Percentiles rank a stretch among this genome's conserved stretches.
phyloP scores from a whole-genome alignment of 2,329 filamentous ascomycete genomes.

The Pseudogymnoascus sp. region DNA sequence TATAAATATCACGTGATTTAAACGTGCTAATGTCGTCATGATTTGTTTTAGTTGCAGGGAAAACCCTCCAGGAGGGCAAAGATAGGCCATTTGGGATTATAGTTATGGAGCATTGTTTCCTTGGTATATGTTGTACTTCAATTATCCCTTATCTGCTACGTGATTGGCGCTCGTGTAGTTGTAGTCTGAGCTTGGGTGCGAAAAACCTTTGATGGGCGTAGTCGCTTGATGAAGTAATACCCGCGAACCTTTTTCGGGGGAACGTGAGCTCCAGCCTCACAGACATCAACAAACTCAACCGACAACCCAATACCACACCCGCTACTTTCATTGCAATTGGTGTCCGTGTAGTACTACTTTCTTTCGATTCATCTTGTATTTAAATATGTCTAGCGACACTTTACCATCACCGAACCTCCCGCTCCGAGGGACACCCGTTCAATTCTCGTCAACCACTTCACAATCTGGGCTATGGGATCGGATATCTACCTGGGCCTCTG shows the following conservation, averaged over 20 bases:
- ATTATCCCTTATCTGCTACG: background rate
- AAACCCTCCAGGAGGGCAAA: background rate
- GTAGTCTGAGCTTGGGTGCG: conserved; percentile 7
- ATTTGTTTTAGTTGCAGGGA: background rate
- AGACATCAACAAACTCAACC: conserved; percentile 11
- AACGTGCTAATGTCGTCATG: conserved; percentile 10
- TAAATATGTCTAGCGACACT: conserved; percentile 14
- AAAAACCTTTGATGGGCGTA: conserved; percentile 6
- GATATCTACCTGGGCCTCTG: conserved; percentile 83
- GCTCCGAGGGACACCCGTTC: conserved; percentile 12
- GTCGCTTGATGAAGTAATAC: conserved; percentile 10
- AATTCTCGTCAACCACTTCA: conserved; percentile 29
- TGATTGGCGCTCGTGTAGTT: background rate
- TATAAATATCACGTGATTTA: background rate
- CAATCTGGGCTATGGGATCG: conserved; percentile 62
- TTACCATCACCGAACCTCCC: conserved; percentile 8
- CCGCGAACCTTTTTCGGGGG: conserved; percentile 15
- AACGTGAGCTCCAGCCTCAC: conserved; percentile 5
- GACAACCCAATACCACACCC: conserved; percentile 4
- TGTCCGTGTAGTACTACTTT: conserved; percentile 11
- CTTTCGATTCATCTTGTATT: conserved; percentile 13
- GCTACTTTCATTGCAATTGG: conserved; percentile 11
- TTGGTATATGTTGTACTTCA: background rate
- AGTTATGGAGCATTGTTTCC: background rate
- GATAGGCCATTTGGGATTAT: background rate